Evolutionary conservation across 371 early-diverging fungal species (phyloP).

Genomic region (Zancudomyces culisetae): DNA sequence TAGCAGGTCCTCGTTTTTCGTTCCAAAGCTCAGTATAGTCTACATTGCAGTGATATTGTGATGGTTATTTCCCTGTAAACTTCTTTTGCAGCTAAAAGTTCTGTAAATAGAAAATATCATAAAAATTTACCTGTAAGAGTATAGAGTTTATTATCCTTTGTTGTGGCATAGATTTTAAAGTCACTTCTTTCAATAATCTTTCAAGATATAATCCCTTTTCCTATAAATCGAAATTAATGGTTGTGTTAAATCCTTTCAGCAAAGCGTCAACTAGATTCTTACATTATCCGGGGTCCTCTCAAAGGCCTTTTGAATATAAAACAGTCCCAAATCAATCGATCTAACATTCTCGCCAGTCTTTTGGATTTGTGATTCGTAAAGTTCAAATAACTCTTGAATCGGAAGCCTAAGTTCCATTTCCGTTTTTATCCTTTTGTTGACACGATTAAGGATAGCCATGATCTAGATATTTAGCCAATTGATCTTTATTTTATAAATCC

Average conservation of each 20-base stretch:
- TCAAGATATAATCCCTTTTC: not conserved
- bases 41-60: not conserved
- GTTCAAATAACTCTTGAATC: not conserved
- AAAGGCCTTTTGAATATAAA: slow-evolving; percentile 1
- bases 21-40: not conserved
- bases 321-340: not conserved
- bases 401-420: not conserved
- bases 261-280: not conserved
- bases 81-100: not conserved
- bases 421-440: not conserved
- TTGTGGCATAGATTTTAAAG: not conserved
- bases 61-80: not conserved
- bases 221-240: not conserved
- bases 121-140: not conserved
- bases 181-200: not conserved
- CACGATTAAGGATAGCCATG: too few relatives aligned
- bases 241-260: not conserved
- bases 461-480: slow-evolving; percentile 1
- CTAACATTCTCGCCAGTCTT: not conserved
- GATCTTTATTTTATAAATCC: not conserved
- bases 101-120: not conserved
- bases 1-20: not conserved
- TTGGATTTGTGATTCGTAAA: too few relatives aligned
- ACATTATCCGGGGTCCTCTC: not conserved
- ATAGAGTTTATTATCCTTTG: not conserved